phyloP scores from a whole-genome alignment of 2,329 filamentous ascomycete species.

The Apiospora sp. region DNA sequence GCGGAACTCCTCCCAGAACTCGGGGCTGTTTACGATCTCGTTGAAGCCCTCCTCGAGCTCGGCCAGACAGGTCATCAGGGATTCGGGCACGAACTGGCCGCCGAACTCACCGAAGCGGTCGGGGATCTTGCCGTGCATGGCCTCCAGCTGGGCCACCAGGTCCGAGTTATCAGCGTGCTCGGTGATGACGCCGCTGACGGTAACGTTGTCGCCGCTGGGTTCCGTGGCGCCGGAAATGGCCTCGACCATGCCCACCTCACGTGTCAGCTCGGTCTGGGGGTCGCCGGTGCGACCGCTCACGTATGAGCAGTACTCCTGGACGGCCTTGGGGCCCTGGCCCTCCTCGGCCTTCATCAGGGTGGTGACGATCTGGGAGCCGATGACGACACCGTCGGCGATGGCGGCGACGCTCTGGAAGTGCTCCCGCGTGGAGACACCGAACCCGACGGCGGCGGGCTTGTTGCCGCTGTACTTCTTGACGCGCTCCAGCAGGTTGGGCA shows the following conservation, averaged over 20 bases:
- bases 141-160: constrained; percentile 84
- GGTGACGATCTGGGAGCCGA: constrained; percentile 93
- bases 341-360: constrained; percentile 74
- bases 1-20: constrained; percentile 97
- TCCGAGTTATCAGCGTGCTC: constrained; percentile 52
- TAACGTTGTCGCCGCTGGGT: constrained; percentile 65
- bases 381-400: constrained; percentile 92
- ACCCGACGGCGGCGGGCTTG: constrained; percentile 90
- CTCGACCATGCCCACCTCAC: constrained; percentile 76
- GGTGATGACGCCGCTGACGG: constrained; percentile 72
- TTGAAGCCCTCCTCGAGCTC: constrained; percentile 94
- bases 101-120: constrained; percentile 95
- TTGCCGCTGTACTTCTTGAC: constrained; percentile 94
- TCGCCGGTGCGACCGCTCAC: constrained; percentile 57
- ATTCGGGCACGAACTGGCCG: constrained; percentile 96
- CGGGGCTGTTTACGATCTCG: constrained; percentile 82
- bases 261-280: constrained; percentile 53
- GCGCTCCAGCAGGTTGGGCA: constrained; percentile 81
- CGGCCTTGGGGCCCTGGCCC: constrained; percentile 73
- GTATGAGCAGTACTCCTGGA: constrained; percentile 86
- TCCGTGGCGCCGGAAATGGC: constrained; percentile 68
- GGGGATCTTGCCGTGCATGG: constrained; percentile 81
- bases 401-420: constrained; percentile 88
- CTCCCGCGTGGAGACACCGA: constrained; percentile 93
- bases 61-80: constrained; percentile 93